Evolutionary conservation across 441 rosid genomes (phyloP).

Genomic region (Bruguiera hainesii): DNA sequence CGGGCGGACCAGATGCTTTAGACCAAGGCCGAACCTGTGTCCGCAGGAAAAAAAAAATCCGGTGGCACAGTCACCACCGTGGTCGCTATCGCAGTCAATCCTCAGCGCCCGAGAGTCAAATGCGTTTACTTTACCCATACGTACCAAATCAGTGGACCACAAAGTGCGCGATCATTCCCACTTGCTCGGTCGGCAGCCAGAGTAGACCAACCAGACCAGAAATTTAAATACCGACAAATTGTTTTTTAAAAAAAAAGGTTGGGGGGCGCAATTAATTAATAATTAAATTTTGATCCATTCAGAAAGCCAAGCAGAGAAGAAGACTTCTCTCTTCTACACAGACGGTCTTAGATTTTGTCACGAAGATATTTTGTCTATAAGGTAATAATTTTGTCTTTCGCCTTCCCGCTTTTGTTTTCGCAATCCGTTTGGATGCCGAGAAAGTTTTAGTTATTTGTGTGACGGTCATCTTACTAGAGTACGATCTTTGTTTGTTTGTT

Average conservation of each 20-base stretch:
- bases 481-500: neutral
- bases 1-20: too few relatives aligned
- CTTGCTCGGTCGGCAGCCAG: constrained; percentile 23
- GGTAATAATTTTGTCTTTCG: constrained; percentile 4
- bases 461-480: too few relatives aligned
- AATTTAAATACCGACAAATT: neutral
- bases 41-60: neutral
- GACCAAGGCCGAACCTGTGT: neutral
- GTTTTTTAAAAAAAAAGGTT: neutral
- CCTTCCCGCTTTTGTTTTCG: neutral
- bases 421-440: constrained; percentile 15
- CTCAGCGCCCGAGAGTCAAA: constrained; percentile 10
- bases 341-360: too few relatives aligned
- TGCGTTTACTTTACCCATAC: neutral
- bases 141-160: neutral
- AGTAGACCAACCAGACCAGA: constrained; percentile 17
- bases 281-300: constrained; percentile 1
- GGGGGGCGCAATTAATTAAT: neutral
- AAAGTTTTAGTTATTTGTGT: neutral
- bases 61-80: neutral
- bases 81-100: too few relatives aligned
- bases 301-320: too few relatives aligned
- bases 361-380: neutral
- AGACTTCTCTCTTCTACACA: neutral
- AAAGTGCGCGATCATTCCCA: constrained; percentile 18